phyloP scores from a whole-genome alignment of 768 basidiomycete genomes.

The Lactifluus rugatus region DNA sequence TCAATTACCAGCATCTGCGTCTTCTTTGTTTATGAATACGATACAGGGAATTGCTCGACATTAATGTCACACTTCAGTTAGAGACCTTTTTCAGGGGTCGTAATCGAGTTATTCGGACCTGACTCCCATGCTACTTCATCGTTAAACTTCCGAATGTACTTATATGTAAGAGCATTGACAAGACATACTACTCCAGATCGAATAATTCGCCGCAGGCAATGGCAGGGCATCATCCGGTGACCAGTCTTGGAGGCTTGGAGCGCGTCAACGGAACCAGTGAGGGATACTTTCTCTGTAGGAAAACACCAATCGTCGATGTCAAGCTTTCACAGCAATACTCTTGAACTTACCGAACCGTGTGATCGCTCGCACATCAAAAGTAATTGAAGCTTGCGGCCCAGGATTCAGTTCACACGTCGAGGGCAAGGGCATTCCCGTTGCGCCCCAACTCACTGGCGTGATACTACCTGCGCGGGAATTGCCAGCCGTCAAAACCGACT shows the following conservation, averaged over 20 bases:
- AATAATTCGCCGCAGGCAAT: constrained; percentile 48
- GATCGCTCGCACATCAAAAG: constrained; percentile 54
- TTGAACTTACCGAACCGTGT: constrained; percentile 41
- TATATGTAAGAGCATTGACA: not conserved
- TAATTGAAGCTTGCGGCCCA: constrained; percentile 36
- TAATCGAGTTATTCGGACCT: constrained; percentile 50
- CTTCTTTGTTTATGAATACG: not conserved
- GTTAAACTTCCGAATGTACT: too few relatives aligned
- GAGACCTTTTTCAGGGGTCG: constrained; percentile 34
- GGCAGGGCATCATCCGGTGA: constrained; percentile 46
- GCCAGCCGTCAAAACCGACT: constrained; percentile 54
- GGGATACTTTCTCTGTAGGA: constrained; percentile 56
- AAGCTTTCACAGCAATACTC: not conserved
- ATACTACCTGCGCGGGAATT: constrained; percentile 44
- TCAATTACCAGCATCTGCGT: not conserved
- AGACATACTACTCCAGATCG: constrained; percentile 57
- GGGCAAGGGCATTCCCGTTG: constrained; percentile 44
- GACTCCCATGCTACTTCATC: constrained; percentile 51
- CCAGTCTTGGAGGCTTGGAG: constrained; percentile 54
- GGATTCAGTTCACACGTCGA: constrained; percentile 27
- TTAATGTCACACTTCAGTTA: constrained; percentile 27
- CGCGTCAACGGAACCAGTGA: constrained; percentile 50
- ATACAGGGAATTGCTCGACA: not conserved
- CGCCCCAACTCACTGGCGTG: constrained; percentile 53
- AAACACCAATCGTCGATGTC: not conserved